Base-by-base conservation (phyloP, 129 eudicot genomes). In the Dittrichia graveolens region DNA sequence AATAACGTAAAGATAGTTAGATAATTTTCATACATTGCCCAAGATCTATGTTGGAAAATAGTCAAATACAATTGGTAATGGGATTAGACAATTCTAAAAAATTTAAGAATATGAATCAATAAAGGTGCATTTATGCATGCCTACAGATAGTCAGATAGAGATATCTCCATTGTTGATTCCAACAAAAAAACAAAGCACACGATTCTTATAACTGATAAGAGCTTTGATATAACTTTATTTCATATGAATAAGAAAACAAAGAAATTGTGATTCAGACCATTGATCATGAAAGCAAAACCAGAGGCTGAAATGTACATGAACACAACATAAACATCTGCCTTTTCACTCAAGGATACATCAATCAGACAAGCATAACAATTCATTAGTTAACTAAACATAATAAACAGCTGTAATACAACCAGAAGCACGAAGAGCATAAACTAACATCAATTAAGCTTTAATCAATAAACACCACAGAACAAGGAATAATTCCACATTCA, bases 321-420 rank as follows among this genome's bases (percentile, higher is more conserved):
- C 61, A 73, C 9, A 61, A 9, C 77, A 73, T 61, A 73, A 61
- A 52, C 49, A 47, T 35, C 49, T 6, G 19, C 16, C 4, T 35
- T 71, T 59, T 35, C 8, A 18, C 44, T 35, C 69, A 59, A 61
- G 34, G 14, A 72, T 34, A 50, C 69, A 59, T 5, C 8, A 72
- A 72, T 61, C 14, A 61, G 14, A 39, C 14, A 35, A 68, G 8
- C 61, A 3, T 10, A 70, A 55, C 15, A 69, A 31, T 42, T 43
- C 46, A n/a, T 72, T 72, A 18, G 5, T 3, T 61, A 61, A 13
- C 13, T 24, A 46, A 12, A 19, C 11, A 57, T 31, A 59, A 45
- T 71, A 40, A 42, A n/a, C 2, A 11, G 7, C 19, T 6, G 13
- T 7, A 50, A 37, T 35, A 38, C 46, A 69, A 50, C 7, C 41